Conservation (phyloP, 2,329 filamentous ascomycete species). For the Scolecobasidium constrictum region DNA sequence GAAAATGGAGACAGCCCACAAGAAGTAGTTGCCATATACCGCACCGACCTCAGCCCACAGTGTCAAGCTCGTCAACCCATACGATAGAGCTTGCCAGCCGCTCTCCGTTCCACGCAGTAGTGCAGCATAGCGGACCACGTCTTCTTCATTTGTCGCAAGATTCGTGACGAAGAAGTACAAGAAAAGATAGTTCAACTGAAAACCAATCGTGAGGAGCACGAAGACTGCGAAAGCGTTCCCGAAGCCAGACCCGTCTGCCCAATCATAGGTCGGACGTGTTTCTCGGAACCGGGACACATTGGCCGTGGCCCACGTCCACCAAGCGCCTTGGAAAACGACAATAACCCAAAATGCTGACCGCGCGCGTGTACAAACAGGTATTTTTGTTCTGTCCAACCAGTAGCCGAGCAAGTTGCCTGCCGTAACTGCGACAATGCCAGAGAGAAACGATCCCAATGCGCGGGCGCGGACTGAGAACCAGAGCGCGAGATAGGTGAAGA, state of each 20-base stretch:
- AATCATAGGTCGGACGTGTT: conserved; percentile 53
- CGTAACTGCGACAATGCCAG: conserved; percentile 54
- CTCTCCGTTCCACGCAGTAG: conserved; percentile 61
- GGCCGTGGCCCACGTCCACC: conserved; percentile 63
- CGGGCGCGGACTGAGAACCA: conserved; percentile 63
- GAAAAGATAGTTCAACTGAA: conserved; percentile 66
- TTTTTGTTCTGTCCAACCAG: conserved; percentile 48
- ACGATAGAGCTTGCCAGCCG: conserved; percentile 59
- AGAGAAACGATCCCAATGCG: conserved; percentile 60
- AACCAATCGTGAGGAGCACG: conserved; percentile 54
- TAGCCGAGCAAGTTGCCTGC: conserved; percentile 55
- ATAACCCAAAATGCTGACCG: conserved; percentile 45
- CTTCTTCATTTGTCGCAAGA: conserved; percentile 47
- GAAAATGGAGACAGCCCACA: conserved; percentile 53
- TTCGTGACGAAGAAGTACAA: conserved; percentile 64
- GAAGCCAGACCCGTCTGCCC: conserved; percentile 52
- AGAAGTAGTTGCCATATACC: conserved; percentile 58
- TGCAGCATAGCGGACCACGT: conserved; percentile 58
- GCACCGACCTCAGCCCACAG: conserved; percentile 55
- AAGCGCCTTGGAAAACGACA: conserved; percentile 50
- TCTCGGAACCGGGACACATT: conserved; percentile 49
- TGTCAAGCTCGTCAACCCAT: conserved; percentile 51
- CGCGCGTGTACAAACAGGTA: conserved; percentile 44
- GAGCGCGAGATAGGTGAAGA: conserved; percentile 55
- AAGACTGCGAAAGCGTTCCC: conserved; percentile 57